phyloP scores from a whole-genome alignment of 2,329 filamentous ascomycete species.

The Phyllachora maydis region DNA sequence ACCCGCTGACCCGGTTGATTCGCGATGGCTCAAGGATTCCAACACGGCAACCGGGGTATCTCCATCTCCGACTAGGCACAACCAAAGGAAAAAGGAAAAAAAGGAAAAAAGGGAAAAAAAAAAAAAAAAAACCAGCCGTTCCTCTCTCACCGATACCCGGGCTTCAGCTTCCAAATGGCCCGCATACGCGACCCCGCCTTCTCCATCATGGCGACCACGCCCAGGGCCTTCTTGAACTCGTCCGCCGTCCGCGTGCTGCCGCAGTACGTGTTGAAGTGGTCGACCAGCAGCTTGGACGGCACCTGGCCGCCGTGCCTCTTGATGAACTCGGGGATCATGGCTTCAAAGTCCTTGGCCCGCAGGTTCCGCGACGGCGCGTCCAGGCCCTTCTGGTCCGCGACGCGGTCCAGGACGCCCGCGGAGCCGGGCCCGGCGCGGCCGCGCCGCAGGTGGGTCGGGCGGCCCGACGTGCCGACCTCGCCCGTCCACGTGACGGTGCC shows the following conservation, averaged over 20 bases:
- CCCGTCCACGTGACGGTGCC: conserved; percentile 93
- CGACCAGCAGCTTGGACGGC: conserved; percentile 67
- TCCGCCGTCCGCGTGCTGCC: conserved; percentile 44
- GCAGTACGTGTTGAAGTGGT: conserved; percentile 75
- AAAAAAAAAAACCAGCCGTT: not conserved
- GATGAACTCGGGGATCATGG: conserved; percentile 62
- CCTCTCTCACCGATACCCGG: conserved; percentile 8
- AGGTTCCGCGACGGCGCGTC: conserved; percentile 14
- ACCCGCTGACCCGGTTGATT: too few species aligned
- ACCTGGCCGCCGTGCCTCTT: conserved; percentile 56
- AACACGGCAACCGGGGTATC: too few species aligned
- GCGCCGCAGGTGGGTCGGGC: conserved; percentile 30
- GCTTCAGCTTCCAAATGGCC: conserved; percentile 30
- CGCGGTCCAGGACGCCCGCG: conserved; percentile 29
- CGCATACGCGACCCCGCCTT: conserved; percentile 29
- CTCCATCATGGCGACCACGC: conserved; percentile 54
- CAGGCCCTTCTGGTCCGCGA: conserved; percentile 35
- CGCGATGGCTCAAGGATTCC: too few species aligned
- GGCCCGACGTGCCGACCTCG: conserved; percentile 55
- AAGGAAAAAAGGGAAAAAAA: not conserved
- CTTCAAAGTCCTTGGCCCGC: conserved; percentile 38
- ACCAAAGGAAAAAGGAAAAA: conserved; percentile 4
- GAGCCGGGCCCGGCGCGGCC: conserved; percentile 26
- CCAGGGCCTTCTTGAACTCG: conserved; percentile 67
- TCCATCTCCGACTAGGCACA: too few species aligned